Conservation (phyloP, 139 green algal species). For the Haematococcus lacustris region DNA sequence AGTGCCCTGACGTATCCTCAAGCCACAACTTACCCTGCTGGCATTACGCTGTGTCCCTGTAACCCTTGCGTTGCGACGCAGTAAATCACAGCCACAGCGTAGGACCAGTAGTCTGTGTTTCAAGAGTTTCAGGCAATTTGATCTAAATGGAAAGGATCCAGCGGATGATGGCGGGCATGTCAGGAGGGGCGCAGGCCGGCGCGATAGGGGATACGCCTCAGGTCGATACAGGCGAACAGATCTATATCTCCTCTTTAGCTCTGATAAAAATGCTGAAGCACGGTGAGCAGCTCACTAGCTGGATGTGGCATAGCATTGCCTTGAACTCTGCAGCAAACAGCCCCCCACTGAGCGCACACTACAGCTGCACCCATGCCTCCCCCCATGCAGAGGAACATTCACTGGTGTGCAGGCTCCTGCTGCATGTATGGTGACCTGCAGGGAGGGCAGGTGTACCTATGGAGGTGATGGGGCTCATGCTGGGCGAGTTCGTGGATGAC, state of each 20-base stretch:
- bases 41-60: no score
- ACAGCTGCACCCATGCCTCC: no score
- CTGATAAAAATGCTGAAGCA: constrained; percentile 99
- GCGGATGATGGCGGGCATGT: constrained; percentile 48
- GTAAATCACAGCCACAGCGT: no score
- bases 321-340: background rate
- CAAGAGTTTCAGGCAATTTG: no score
- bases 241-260: constrained; percentile 96
- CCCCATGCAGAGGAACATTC: no score
- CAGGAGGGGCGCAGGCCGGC: constrained; percentile 19
- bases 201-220: constrained; percentile 34
- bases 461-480: constrained; percentile 99
- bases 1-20: no score
- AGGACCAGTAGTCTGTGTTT: no score
- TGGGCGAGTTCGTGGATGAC: constrained; percentile 99
- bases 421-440: no score
- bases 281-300: constrained; percentile 36
- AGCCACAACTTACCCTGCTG: no score
- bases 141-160: constrained; percentile 77
- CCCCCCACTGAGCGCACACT: background rate
- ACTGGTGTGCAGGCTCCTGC: no score
- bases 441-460: constrained; percentile 94
- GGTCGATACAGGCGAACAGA: constrained; percentile 92
- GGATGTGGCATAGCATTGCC: background rate
- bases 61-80: no score